Evolutionary conservation across 1,139 yeast species (phyloP), one percentile per base, ranked within the genome.

Genomic region (Yarrowia galli): DNA sequence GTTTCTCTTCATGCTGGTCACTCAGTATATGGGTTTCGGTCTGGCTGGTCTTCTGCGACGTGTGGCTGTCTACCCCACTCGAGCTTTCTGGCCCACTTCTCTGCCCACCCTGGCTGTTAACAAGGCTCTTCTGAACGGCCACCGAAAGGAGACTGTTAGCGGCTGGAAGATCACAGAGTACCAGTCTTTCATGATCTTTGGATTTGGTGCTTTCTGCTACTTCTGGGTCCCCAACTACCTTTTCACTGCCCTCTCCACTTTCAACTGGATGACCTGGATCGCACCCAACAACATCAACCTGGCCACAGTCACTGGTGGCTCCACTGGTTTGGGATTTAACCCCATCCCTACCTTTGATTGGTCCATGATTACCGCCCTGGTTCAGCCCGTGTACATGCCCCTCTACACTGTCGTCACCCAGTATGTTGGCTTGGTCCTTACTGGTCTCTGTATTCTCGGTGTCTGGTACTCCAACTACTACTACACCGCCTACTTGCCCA

Each of bases 181-280:
- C 72, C 76, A 76, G 28, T 76, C 84, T 71, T 87, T 87, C 77
- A 79, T 82, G 70, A 63, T 78, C 35, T 71, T 75, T 5, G 78
- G 81, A 68, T 67, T 68, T 16, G 76, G 74, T 23, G 80, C 84
- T 71, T 85, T 86, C 71, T 43, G 78, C 16, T 87, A 84, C 76
- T 84, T 80, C 73, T 87, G 89, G 89, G 53, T 87, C 22, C 91
- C 91, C 16, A 79, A 80, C 68, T 85, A 80, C 70, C 71, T 86
- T 10, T 84, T 86, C 74, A 75, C 76, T 56, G 87, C 87, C 0
- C 74, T 87, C 18, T 80, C 85, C 2, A 77, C 79, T 18, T 87
- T 87, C 76, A 85, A 84, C 74, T 87, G 90, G 89, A 82, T 84
- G 75, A 83, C 87, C 4, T 87, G 91, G 91, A 85, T 87, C 65